Evolutionary conservation across 495 filamentous ascomycete genomes (phyloP).

Genomic region (Usnea hakonensis): DNA sequence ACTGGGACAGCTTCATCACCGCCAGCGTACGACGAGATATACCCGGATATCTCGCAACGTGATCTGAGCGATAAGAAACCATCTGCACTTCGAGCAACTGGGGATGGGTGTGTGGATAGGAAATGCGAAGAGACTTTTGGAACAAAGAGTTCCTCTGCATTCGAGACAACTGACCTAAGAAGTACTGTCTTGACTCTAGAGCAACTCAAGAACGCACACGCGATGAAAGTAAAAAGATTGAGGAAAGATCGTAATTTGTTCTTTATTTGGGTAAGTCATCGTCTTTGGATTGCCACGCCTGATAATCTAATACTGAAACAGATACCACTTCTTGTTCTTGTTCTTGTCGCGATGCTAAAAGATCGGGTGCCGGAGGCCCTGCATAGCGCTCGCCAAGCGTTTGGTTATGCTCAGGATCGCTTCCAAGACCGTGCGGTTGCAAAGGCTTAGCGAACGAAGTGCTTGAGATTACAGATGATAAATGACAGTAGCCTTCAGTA

Average conservation of each 20-base stretch:
- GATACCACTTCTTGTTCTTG: conserved; percentile 55
- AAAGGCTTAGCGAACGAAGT: neutral
- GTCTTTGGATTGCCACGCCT: conserved; percentile 26
- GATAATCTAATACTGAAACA: conserved; percentile 27
- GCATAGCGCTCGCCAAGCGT: conserved; percentile 2
- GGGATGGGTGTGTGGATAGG: conserved; percentile 57
- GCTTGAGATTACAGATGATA: neutral
- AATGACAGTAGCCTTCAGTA: conserved; percentile 5
- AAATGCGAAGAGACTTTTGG: conserved; percentile 57
- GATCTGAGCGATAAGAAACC: conserved; percentile 52
- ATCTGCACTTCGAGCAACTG: conserved; percentile 51
- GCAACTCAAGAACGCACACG: conserved; percentile 61
- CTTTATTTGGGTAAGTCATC: conserved; percentile 69
- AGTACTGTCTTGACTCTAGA: conserved; percentile 52
- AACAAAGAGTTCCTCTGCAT: conserved; percentile 30
- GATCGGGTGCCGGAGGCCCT: conserved; percentile 13
- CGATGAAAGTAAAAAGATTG: conserved; percentile 64
- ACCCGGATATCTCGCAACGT: conserved; percentile 45
- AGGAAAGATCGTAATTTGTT: conserved; percentile 71
- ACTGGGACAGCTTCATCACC: conserved; percentile 48
- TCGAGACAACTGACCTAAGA: conserved; percentile 41
- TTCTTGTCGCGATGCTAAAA: conserved; percentile 53
- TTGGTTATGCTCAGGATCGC: conserved; percentile 5
- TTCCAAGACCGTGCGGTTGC: neutral
- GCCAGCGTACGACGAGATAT: conserved; percentile 77